Evolutionary conservation across 495 filamentous ascomycete genomes (phyloP).

Genomic region (Hypoxylon lienhwacheense): DNA sequence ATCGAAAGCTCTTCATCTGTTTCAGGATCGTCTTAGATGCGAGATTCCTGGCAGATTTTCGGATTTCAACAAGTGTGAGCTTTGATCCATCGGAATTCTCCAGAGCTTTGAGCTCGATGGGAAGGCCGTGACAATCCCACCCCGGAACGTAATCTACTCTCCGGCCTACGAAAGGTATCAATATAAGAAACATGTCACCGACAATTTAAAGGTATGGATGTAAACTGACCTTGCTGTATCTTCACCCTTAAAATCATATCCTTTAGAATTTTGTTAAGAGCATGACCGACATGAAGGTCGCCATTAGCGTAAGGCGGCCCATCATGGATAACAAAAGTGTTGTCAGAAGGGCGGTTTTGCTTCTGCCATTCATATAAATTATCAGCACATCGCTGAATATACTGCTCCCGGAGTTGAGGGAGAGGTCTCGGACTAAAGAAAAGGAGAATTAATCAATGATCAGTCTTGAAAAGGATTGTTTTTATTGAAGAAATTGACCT

Average conservation of each 20-base stretch:
- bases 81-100: slow-evolving; percentile 49
- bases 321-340: slow-evolving; percentile 85
- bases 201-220: not conserved
- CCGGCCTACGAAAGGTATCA: slow-evolving; percentile 44
- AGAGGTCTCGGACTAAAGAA: slow-evolving; percentile 55
- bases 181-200: slow-evolving; percentile 17
- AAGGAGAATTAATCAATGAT: too few species aligned
- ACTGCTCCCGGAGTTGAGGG: slow-evolving; percentile 54
- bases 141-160: slow-evolving; percentile 86
- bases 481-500: slow-evolving; percentile 29
- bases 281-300: slow-evolving; percentile 92
- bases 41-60: slow-evolving; percentile 71
- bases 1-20: slow-evolving; percentile 80
- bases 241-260: slow-evolving; percentile 85
- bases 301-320: slow-evolving; percentile 98
- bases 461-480: slow-evolving; percentile 13
- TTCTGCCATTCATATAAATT: slow-evolving; percentile 86
- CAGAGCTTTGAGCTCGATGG: slow-evolving; percentile 97
- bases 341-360: slow-evolving; percentile 56
- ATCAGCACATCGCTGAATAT: slow-evolving; percentile 79
- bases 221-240: slow-evolving; percentile 64
- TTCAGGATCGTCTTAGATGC: slow-evolving; percentile 71
- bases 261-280: slow-evolving; percentile 96
- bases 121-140: slow-evolving; percentile 98
- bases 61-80: slow-evolving; percentile 52